Evolutionary conservation across 2,329 filamentous ascomycete genomes (phyloP), one percentile per base, ranked within the genome.

Genomic region (Thermothelomyces thermophilus): DNA sequence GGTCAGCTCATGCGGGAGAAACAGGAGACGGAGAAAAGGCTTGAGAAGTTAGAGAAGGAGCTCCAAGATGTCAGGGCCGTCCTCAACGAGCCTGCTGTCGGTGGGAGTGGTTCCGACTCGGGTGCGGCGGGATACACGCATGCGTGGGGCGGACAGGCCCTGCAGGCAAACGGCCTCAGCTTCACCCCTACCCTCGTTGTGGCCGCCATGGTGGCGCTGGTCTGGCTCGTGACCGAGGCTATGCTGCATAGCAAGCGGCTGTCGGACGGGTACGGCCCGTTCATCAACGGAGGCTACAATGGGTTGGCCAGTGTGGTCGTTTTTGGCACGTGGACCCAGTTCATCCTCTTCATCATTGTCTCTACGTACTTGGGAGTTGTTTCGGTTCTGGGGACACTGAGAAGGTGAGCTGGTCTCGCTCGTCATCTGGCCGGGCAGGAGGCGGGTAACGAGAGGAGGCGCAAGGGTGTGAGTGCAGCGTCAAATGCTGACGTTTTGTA

Each of bases 221-320:
- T 46, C n/a, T 47, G 42, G 46, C 16, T 35, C 2, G 40, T 47
- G 9, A 40, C 39, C 8, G 43, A 43, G 43, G 47, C 42, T 6
- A 36, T 53, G 42, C 13, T 50, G 39, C 51, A 50, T n/a, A 53
- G 51, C 26, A 40, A 44, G 33, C 46, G 51, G 46, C 43, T 53
- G 31, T n/a, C 41, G 36, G 46, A 42, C 8, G 46, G 46, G 10
- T 46, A 37, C 33, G 51, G 51, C 17, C 36, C 46, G 24, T 46
- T 40, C 20, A 19, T 53, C 20, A 53, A 49, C 26, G 39, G 42
- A 5, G 51, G 51, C 14, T 49, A 40, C 37, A 53, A 53, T 22
- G 46, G 51, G 10, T 26, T 53, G 10, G 46, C 24, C 10, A 47
- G 42, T 28, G 51, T 47, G 8, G 19, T 46, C 16, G 30, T 53